These are phyloP conservation scores for Nothophoma quercina DNA, from an alignment of 2,329 filamentous ascomycete species.

Conservation along the genomic window DNA sequence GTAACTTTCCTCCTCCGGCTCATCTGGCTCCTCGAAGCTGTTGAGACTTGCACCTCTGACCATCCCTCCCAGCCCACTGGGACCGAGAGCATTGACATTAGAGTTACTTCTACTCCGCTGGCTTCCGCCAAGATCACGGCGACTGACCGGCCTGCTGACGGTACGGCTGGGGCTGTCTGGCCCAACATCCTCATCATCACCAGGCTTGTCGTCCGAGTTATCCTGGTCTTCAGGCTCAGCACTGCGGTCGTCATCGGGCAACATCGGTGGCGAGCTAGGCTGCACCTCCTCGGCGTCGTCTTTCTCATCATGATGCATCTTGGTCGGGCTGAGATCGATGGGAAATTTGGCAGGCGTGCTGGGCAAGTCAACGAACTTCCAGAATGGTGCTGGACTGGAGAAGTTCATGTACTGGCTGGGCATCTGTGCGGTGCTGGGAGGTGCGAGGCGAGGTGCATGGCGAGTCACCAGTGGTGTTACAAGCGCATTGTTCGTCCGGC, in stretches of 20 bases:
- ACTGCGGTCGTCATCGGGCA: constrained; percentile 33
- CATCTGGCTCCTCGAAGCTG: constrained; percentile 50
- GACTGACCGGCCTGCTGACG: constrained; percentile 46
- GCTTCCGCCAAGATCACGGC: constrained; percentile 34
- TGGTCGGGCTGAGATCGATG: constrained; percentile 47
- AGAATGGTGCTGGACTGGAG: constrained; percentile 84
- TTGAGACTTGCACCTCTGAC: constrained; percentile 46
- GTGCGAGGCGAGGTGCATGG: constrained; percentile 76
- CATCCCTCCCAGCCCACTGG: constrained; percentile 40
- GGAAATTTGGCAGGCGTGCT: constrained; percentile 69
- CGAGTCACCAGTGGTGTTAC: constrained; percentile 76
- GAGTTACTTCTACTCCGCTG: constrained; percentile 43
- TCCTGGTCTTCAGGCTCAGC: constrained; percentile 42
- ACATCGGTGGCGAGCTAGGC: constrained; percentile 45
- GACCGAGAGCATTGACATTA: constrained; percentile 33
- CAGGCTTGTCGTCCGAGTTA: constrained; percentile 37
- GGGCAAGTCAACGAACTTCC: constrained; percentile 81
- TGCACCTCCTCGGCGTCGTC: constrained; percentile 44
- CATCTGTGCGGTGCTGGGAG: constrained; percentile 80
- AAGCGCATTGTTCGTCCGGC: constrained; percentile 43
- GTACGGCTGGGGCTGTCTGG: constrained; percentile 47
- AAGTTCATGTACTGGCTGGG: constrained; percentile 88
- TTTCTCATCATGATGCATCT: constrained; percentile 44
- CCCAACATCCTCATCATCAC: constrained; percentile 45
- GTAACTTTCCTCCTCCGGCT: constrained; percentile 56